Conservation (phyloP, 176 grass and related monocot genomes). For the Juncus inflexus region DNA sequence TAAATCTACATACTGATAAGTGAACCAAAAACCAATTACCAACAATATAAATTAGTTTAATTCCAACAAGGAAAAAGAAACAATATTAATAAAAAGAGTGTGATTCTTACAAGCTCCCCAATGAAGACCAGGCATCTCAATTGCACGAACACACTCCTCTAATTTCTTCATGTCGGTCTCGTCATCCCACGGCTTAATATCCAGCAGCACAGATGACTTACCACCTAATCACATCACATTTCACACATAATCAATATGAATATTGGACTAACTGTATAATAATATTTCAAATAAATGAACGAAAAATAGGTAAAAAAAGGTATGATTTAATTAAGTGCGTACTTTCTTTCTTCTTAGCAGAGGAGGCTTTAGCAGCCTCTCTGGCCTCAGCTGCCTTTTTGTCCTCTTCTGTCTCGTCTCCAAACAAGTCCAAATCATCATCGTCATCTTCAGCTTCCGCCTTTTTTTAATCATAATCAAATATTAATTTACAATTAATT, state of each 20-base stretch:
- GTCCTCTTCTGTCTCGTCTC: slow-evolving; percentile 93
- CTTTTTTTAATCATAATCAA: slow-evolving; percentile 1
- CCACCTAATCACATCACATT: slow-evolving; percentile 42
- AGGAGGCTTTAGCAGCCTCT: slow-evolving; percentile 60
- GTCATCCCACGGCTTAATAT: slow-evolving; percentile 97
- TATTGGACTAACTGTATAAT: neutral
- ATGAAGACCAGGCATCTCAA: slow-evolving; percentile 68
- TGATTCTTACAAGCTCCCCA: slow-evolving; percentile 80
- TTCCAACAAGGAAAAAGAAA: no score
- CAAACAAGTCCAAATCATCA: slow-evolving; percentile 75
- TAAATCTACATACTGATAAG: no score
- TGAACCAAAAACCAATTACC: no score
- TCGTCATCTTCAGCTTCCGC: slow-evolving; percentile 51
- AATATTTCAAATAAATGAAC: neutral
- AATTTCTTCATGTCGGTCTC: slow-evolving; percentile 96
- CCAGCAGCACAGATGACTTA: slow-evolving; percentile 85
- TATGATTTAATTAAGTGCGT: slow-evolving; percentile 12
- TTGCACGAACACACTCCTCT: slow-evolving; percentile 76
- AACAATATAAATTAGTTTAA: no score
- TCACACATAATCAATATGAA: neutral
- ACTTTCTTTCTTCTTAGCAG: slow-evolving; percentile 92
- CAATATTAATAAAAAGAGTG: no score
- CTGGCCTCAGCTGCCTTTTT: slow-evolving; percentile 70
- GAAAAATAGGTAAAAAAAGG: neutral
- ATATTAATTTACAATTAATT: neutral